Evolutionary conservation across 31 red algal species (phyloP), one percentile per base, ranked within the genome.

Genomic region (Porphyra umbilicalis): DNA sequence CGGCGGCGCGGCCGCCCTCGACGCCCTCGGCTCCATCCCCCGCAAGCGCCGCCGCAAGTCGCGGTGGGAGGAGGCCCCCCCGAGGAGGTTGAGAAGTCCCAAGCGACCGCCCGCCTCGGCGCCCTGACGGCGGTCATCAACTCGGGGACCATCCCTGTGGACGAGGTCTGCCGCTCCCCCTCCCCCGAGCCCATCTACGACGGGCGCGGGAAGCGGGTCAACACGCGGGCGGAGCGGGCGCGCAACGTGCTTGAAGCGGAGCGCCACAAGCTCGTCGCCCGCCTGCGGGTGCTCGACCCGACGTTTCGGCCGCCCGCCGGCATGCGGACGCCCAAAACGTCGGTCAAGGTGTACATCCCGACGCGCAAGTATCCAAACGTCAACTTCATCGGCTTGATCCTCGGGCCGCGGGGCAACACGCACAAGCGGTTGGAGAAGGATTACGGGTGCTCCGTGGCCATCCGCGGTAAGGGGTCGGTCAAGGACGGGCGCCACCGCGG

Each of bases 311-410:
- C 88, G 29, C 95, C 95, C 38, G 80, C 77, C 31, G 92, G 88
- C 10, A 92, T 90, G 81, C 90, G 85, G 30, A 88, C 94, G 33
- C 88, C 80, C 40, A 90, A 88, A 75, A 84, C 80, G 39, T 76
- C 81, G 33, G 86, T 88, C 78, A 98, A 88, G 82, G 75, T 95
- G 34, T 95, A 89, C 84, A 89, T 98, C 71, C 92, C 92, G 77
- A 92, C 90, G 75, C 82, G 91, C 68, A 86, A 95, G 82, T 84
- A 95, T 42, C 90, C 90, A 35, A 84, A 94, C 32, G 75, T 93
- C 6, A 98, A 98, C 80, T 95, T 98, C 40, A 95, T 95, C 81
- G 96, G 96, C 9, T 85, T 95, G 68, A 94, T 98, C 76, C 75
- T 98, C 2, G 96, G 96, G 34, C 96, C 96, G 20, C 83, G 96